Base-by-base conservation (phyloP, 225 moss, liverwort and hornwort genomes). In the Thuidium tamariscinum region DNA sequence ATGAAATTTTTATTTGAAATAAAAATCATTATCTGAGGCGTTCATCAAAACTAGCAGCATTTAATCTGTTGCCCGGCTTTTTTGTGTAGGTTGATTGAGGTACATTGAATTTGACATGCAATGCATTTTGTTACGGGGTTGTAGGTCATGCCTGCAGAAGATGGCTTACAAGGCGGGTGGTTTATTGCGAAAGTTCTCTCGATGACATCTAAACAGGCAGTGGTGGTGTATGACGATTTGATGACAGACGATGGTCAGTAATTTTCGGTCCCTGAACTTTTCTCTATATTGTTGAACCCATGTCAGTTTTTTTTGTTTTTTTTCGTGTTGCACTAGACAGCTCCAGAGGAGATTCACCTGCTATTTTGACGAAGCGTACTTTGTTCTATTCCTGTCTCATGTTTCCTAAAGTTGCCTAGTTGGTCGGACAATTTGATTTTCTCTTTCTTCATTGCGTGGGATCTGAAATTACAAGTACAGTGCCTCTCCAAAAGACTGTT, bases 81-180 rank as follows among this genome's bases (percentile, higher is more conserved):
- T 82, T 49, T 80, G 59, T 81, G 39, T 27, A 60, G 52, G 59
- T 79, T 52, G 76, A 76, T 62, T 81, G 74, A 82, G 54, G 52
- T 78, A 59, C 67, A 29, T 68, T 37, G 59, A 73, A 75, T 66
- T 61, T 87, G n/a, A 74, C 67, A 51, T 78, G 55, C 34, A 59
- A 57, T 57, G 59, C 62, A 32, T 78, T 73, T 77, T 89, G 72
- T 74, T 77, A 48, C 77, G 84, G 52, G 52, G 22, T 73, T 84
- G 71, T 86, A 97, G 97, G 95, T 97, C 61, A 97, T 96, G 97
- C 91, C 94, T 85, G 91, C 92, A 79, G 96, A 97, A 86, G 94
- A 94, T 79, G 97, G 97, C 86, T 88, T 97, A 67, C 95, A 96
- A 90, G 89, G 96, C 54, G 96, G 94, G 79, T 97, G 97, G 97